Percentiles rank a stretch among this genome's conserved stretches.
Conservation (phyloP, 148 eudicot species). For the Cornus controversa region DNA sequence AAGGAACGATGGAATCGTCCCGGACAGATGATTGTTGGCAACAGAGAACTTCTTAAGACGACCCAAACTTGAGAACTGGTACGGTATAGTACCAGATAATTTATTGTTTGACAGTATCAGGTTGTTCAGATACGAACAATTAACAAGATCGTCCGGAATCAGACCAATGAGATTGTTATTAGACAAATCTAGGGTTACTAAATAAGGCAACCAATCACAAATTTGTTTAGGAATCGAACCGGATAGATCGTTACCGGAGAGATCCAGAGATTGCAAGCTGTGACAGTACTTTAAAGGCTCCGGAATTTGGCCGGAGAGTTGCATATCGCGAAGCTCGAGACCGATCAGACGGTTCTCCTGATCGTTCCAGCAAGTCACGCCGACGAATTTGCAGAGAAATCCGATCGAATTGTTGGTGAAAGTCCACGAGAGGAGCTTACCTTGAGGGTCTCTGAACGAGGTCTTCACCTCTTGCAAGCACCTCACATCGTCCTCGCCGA, state of each 20-base stretch:
- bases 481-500: constrained; percentile 50
- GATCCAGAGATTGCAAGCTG: constrained; percentile 44
- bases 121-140: constrained; percentile 55
- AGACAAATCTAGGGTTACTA: constrained; percentile 59
- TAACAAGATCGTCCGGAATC: constrained; percentile 48
- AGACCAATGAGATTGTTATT: constrained; percentile 43
- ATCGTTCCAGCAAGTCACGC: constrained; percentile 73
- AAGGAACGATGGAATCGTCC: constrained; percentile 43
- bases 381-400: constrained; percentile 47
- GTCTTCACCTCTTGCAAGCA: constrained; percentile 52
- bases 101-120: constrained; percentile 41
- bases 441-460: constrained; percentile 39
- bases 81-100: constrained; percentile 54
- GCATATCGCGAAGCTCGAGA: constrained; percentile 38
- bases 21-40: constrained; percentile 43
- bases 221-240: constrained; percentile 57
- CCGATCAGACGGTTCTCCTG: constrained; percentile 57
- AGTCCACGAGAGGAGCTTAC: constrained; percentile 40
- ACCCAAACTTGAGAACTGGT: constrained; percentile 38
- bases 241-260: constrained; percentile 48
- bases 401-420: constrained; percentile 42
- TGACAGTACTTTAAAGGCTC: constrained; percentile 39
- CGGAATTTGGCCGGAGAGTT: constrained; percentile 47
- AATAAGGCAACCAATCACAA: constrained; percentile 65
- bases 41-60: constrained; percentile 49